A percentile compares a stretch with the other conserved stretches of the same genome.
Conservation (phyloP, 2,329 filamentous ascomycete species). For the Penicillium sp. region DNA sequence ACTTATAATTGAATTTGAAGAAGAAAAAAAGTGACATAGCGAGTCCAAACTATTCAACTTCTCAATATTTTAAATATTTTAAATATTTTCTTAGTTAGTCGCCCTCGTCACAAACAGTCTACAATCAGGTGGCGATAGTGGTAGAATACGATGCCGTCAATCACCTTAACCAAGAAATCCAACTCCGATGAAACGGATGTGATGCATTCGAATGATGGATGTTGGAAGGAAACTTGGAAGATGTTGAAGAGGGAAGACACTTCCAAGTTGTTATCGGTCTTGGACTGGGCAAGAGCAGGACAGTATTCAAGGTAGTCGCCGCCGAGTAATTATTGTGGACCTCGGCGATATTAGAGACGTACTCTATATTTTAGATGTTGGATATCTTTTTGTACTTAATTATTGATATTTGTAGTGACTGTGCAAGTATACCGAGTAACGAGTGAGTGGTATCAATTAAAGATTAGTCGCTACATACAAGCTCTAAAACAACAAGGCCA, state of each 20-base stretch:
- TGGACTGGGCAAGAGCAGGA: background rate
- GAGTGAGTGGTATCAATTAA: conserved; percentile 1
- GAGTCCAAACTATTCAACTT: background rate
- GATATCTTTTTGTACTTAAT: background rate
- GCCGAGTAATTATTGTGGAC: background rate
- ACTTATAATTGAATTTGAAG: background rate
- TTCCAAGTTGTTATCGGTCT: background rate
- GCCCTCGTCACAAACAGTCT: background rate
- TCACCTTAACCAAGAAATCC: background rate
- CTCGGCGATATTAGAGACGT: too few species aligned
- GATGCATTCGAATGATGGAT: background rate
- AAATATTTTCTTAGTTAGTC: background rate
- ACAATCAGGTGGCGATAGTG: background rate
- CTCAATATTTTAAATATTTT: background rate
- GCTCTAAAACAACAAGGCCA: background rate
- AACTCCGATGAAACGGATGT: background rate
- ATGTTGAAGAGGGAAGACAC: background rate
- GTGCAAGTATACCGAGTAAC: background rate
- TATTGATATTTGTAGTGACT: background rate
- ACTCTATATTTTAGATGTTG: too few species aligned
- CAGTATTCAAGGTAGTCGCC: background rate
- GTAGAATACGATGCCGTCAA: background rate
- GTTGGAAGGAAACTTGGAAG: background rate
- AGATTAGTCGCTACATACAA: background rate
- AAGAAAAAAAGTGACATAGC: background rate